Evolutionary conservation across 2,329 filamentous ascomycete species (phyloP).

Genomic region (Aspergillus sp.): DNA sequence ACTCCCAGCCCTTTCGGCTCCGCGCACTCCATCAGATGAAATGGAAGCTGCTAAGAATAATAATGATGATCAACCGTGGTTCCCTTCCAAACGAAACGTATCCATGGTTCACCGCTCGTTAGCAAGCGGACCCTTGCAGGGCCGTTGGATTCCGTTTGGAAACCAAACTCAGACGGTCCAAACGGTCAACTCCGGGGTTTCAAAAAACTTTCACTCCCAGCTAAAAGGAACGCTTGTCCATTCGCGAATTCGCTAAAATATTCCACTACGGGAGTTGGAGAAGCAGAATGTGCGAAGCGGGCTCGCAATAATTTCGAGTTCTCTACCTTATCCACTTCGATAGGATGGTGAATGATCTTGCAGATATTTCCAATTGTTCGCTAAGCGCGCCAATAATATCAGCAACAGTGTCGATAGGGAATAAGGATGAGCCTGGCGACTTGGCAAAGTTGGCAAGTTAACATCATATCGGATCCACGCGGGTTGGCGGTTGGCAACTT

Average conservation of each 20-base stretch:
- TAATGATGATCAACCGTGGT: conserved; percentile 15
- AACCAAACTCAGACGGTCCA: not conserved
- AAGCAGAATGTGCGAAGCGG: not conserved
- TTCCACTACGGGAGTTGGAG: too few species aligned
- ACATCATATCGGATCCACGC: conserved; percentile 1
- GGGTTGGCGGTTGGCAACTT: not conserved
- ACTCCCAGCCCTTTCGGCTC: not conserved
- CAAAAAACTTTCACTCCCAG: not conserved
- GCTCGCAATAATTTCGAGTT: not conserved
- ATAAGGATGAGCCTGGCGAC: not conserved
- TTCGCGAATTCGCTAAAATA: too few species aligned
- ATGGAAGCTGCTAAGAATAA: conserved; percentile 4
- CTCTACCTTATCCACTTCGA: not conserved
- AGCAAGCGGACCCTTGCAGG: conserved; percentile 7
- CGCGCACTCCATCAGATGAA: not conserved
- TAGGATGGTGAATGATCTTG: not conserved
- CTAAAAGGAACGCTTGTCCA: too few species aligned
- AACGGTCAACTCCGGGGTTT: not conserved
- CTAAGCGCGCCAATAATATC: not conserved
- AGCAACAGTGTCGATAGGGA: not conserved
- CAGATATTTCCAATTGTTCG: not conserved
- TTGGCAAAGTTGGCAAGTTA: conserved; percentile 1
- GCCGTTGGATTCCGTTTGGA: not conserved
- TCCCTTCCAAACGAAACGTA: conserved; percentile 16
- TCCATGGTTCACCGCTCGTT: conserved; percentile 21